Conservation (phyloP, 768 basidiomycete species). For the Suillus variegatus region DNA sequence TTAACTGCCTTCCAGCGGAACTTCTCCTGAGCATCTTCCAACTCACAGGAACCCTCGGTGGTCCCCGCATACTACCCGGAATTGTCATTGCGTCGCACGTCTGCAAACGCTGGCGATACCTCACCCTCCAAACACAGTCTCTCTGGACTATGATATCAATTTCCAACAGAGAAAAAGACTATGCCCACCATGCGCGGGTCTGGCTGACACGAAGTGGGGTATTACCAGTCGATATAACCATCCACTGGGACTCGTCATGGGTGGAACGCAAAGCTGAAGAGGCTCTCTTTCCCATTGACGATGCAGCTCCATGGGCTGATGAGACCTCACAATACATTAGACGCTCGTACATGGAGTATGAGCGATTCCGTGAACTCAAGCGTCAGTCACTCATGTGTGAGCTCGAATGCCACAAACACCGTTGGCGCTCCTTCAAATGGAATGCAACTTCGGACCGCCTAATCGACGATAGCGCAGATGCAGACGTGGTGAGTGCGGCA, state of each 20-base stretch:
- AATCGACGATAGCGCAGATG: neutral
- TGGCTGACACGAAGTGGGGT: conserved; percentile 1
- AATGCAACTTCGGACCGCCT: neutral
- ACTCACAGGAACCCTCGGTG: too few relatives aligned
- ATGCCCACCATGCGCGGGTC: neutral
- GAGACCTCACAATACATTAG: neutral
- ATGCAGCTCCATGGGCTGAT: conserved; percentile 6
- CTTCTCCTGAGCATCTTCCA: conserved; percentile 1
- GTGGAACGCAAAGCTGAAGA: conserved; percentile 1
- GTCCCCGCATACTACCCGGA: neutral
- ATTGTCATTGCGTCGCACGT: conserved; percentile 52
- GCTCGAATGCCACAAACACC: conserved; percentile 5
- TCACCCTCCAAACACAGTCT: conserved; percentile 55
- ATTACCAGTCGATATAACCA: conserved; percentile 1
- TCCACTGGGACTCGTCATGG: neutral
- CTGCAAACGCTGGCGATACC: conserved; percentile 56
- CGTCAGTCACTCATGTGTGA: conserved; percentile 1
- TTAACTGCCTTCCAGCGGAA: conserved; percentile 1
- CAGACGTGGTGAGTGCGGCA: neutral
- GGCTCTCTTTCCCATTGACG: conserved; percentile 3
- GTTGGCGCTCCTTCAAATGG: conserved; percentile 4
- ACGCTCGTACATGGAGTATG: conserved; percentile 5
- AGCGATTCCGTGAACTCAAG: conserved; percentile 1
- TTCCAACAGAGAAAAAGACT: conserved; percentile 4
- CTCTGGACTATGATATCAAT: conserved; percentile 44